Evolutionary conservation across 306 rosid genomes (phyloP).

Genomic region (Betula pendula): DNA sequence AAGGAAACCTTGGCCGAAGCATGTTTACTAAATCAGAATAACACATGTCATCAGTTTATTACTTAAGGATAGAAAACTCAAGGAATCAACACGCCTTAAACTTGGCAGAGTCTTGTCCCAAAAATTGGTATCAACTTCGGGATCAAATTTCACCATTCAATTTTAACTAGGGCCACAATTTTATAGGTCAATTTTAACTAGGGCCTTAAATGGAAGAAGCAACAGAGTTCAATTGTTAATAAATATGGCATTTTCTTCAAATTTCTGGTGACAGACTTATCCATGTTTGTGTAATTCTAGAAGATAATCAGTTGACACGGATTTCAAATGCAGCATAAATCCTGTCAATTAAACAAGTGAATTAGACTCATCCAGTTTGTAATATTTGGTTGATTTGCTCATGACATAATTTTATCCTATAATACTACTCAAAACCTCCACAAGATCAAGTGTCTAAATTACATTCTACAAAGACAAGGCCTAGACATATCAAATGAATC

Average conservation of each 20-base stretch:
- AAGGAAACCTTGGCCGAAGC: not conserved
- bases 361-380: not conserved
- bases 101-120: not conserved
- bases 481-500: not conserved
- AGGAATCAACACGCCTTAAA: not conserved
- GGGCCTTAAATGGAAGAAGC: not conserved
- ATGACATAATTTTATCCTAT: not conserved
- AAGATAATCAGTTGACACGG: not conserved
- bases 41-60: not conserved
- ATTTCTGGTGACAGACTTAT: not conserved
- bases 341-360: not conserved
- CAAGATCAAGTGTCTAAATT: not conserved
- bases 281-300: not conserved
- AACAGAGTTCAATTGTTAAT: not conserved
- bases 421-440: not conserved
- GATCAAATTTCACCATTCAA: not conserved
- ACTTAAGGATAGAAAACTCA: not conserved
- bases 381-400: constrained; percentile 2
- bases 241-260: not conserved
- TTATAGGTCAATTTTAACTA: no score
- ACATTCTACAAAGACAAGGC: not conserved
- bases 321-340: not conserved
- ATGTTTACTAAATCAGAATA: not conserved
- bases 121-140: no score
- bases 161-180: not conserved